These are phyloP conservation scores for Aspergillus caelatus DNA, from an alignment of 2,329 filamentous ascomycete species.

Conservation along the genomic window DNA sequence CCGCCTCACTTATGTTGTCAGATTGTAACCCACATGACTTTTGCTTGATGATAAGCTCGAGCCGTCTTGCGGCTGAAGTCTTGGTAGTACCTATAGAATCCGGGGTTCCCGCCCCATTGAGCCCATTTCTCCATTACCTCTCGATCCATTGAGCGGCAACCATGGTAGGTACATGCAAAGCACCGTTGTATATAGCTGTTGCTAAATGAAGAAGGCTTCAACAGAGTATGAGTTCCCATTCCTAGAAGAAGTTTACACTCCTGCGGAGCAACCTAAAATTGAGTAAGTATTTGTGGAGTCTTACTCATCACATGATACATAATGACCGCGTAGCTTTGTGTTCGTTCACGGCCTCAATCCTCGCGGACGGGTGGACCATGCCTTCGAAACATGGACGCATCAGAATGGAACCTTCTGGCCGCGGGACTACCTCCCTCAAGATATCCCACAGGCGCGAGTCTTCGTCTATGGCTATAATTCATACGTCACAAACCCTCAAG, in stretches of 20 bases:
- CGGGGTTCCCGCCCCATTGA: not conserved
- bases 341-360: slow-evolving; percentile 38
- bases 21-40: not conserved
- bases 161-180: slow-evolving; percentile 14
- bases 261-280: slow-evolving; percentile 27
- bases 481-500: slow-evolving; percentile 32
- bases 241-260: slow-evolving; percentile 32
- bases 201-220: slow-evolving; percentile 17
- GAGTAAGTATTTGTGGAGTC: slow-evolving; percentile 23
- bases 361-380: slow-evolving; percentile 33
- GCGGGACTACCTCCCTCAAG: slow-evolving; percentile 27
- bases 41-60: not conserved
- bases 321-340: slow-evolving; percentile 24
- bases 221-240: slow-evolving; percentile 33
- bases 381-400: slow-evolving; percentile 38
- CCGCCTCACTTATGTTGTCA: not conserved
- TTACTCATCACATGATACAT: not conserved
- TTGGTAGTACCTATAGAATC: not conserved
- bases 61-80: slow-evolving; percentile 6
- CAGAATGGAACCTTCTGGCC: slow-evolving; percentile 31
- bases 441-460: slow-evolving; percentile 33
- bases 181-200: not conserved
- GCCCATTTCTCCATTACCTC: not conserved
- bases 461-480: slow-evolving; percentile 39
- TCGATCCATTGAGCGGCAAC: not conserved